These are phyloP conservation scores for Wickerhamiella nectarea DNA, from an alignment of 805 yeast species.

Conservation along the genomic window DNA sequence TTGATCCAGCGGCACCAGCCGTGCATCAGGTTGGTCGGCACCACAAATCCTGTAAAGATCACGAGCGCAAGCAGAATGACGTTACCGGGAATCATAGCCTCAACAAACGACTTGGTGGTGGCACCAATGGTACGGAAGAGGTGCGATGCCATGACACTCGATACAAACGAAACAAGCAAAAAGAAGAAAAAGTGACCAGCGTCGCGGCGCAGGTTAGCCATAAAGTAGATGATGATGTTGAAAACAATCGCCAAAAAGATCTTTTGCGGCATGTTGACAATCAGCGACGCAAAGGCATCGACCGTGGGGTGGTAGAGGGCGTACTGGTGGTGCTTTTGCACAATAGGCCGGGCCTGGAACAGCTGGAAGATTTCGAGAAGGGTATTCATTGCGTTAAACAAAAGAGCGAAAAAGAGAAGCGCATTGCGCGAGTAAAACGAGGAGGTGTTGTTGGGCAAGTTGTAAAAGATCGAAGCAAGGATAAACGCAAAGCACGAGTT, in stretches of 20 bases:
- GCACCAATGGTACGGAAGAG: conserved; percentile 45
- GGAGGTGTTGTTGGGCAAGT: conserved; percentile 35
- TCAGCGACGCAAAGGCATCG: conserved; percentile 49
- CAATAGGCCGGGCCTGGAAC: conserved; percentile 42
- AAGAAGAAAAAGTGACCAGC: conserved; percentile 44
- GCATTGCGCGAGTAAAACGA: conserved; percentile 59
- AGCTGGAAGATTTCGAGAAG: conserved; percentile 40
- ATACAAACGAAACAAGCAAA: conserved; percentile 32
- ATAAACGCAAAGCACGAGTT: conserved; percentile 44
- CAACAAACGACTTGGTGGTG: conserved; percentile 34
- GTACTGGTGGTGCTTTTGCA: conserved; percentile 57
- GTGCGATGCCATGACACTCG: conserved; percentile 36
- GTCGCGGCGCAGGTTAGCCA: conserved; percentile 36
- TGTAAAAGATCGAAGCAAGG: conserved; percentile 48
- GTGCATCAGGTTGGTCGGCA: conserved; percentile 47
- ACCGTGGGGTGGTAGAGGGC: conserved; percentile 63
- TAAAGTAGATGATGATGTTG: conserved; percentile 40
- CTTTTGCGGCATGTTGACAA: conserved; percentile 54
- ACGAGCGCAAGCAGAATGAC: conserved; percentile 36
- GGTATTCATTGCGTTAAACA: conserved; percentile 49
- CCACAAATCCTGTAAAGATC: conserved; percentile 50
- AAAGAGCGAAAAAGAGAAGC: conserved; percentile 42
- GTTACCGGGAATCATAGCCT: conserved; percentile 51
- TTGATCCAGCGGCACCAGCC: conserved; percentile 63
- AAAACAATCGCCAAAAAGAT: conserved; percentile 33